Evolutionary conservation across 129 eudicot species (phyloP), one percentile per base, ranked within the genome.

Genomic region (Lactuca sativa): DNA sequence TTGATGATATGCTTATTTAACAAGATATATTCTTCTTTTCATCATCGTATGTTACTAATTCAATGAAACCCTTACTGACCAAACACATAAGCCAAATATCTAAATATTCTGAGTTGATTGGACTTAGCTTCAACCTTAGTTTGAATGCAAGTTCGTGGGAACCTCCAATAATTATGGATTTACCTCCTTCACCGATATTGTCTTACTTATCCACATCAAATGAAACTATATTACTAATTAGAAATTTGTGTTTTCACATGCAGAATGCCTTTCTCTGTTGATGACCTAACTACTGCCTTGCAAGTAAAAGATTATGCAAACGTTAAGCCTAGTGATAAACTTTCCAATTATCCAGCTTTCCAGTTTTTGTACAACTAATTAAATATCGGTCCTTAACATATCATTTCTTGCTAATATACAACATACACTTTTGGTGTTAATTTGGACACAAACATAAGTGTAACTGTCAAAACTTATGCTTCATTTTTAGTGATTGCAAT

Each of bases 181-280:
- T 40, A 7, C 15, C 3, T 1, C 2, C 36, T 17, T 18, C 47
- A 25, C 21, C 13, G 30, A 16, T 13, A 31, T 31, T 65, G 5
- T 68, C 55, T 1, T 69, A 18, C 13, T 69, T 16, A 21, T 25
- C 31, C 64, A 55, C 14, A 15, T 5, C 37, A 55, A 37, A 15
- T 68, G 51, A 34, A 54, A 36, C 37, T 34, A 44, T 38, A 53
- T 44, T 14, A 9, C 4, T 31, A 12, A 40, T 14, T 66, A 66
- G 47, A 48, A 53, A 66, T 40, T 41, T 12, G 14, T 18, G 36
- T 60, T 64, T 72, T 41, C 48, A 36, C 13, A 63, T 83, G 88
- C 87, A 90, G 97, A 85, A 90, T 90, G 32, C 97, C 97, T 31
- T 90, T 90, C 84, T 90, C 95, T 4, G 80, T 83, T 37, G 97